Evolutionary conservation across 345 rosid genomes (phyloP), one percentile per base, ranked within the genome.

Genomic region (Pistacia atlantica): DNA sequence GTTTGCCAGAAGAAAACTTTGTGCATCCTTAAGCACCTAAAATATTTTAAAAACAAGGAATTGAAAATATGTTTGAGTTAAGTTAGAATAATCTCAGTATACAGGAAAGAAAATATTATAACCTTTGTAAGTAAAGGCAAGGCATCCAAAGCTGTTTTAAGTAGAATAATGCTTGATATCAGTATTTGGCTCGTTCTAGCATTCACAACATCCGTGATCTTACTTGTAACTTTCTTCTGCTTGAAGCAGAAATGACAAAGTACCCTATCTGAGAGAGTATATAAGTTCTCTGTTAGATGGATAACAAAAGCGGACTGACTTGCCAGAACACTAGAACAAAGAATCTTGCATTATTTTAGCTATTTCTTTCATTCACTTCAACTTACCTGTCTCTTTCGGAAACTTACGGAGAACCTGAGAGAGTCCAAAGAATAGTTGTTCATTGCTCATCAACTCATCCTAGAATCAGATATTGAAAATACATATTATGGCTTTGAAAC

Each of bases 181-280:
- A 92, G 73, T 73, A 80, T 76, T 86, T 92, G 99, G 89, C 99
- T 93, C 87, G 81, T 93, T 85, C 81, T 87, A 80, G 92, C 83
- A 86, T 90, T 88, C 66, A 90, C 89, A 82, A 84, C 77, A 77
- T 85, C 89, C 69, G 86, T 33, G 78, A 87, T 89, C 72, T 87
- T 93, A 67, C 84, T 89, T 13, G 93, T 85, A 74, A 95, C 90
- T 86, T 87, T 95, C 86, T 87, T 93, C 56, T 88, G 90, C 92
- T 92, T 95, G 85, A 90, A 95, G 93, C 99, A 95, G 90, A 95
- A 95, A 82, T 95, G 93, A 85, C 99, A 95, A 70, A 93, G 98
- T 49, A 95, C 94, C 75, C 97, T 87, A 84, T 95, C 99, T 95
- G 92, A 72, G 76, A 68, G 57, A 75, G 74, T 57, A 75, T 69